phyloP scores from a whole-genome alignment of 208 protist species.

The Trypanosoma melophagium region DNA sequence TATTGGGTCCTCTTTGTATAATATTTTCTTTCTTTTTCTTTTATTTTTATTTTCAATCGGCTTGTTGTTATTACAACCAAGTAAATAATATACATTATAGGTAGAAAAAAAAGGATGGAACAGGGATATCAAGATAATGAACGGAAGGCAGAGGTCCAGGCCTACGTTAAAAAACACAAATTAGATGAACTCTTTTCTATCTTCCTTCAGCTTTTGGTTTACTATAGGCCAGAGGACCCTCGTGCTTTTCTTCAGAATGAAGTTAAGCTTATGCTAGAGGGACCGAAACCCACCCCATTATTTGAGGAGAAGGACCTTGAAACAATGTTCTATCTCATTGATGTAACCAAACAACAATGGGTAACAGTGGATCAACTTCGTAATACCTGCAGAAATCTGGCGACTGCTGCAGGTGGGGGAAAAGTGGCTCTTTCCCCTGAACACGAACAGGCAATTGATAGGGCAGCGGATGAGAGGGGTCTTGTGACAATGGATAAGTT shows the following conservation, averaged over 20 bases:
- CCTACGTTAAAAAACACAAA: conserved; percentile 81
- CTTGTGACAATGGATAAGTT: conserved; percentile 80
- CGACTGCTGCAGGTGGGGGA: conserved; percentile 41
- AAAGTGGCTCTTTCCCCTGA: conserved; percentile 32
- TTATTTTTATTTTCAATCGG: conserved; percentile 19
- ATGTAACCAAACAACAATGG: conserved; percentile 84
- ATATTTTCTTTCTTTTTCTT: conserved; percentile 5
- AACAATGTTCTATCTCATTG: conserved; percentile 92
- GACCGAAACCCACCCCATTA: conserved; percentile 63
- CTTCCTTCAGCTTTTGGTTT: conserved; percentile 85
- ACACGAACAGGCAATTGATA: conserved; percentile 63
- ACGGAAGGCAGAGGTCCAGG: conserved; percentile 34
- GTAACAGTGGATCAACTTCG: conserved; percentile 84
- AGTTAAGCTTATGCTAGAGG: conserved; percentile 62
- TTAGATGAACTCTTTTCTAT: conserved; percentile 86
- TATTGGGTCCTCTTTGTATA: background rate
- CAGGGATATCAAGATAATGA: conserved; percentile 20
- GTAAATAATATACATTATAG: background rate
- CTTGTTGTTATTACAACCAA: background rate
- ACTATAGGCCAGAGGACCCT: conserved; percentile 80
- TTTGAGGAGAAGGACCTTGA: conserved; percentile 87
- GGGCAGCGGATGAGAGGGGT: conserved; percentile 68
- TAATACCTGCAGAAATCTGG: conserved; percentile 85
- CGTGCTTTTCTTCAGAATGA: conserved; percentile 75
- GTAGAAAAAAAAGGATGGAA: background rate